phyloP scores from a whole-genome alignment of 2,329 filamentous ascomycete genomes.

The Fusarium vanettenii region DNA sequence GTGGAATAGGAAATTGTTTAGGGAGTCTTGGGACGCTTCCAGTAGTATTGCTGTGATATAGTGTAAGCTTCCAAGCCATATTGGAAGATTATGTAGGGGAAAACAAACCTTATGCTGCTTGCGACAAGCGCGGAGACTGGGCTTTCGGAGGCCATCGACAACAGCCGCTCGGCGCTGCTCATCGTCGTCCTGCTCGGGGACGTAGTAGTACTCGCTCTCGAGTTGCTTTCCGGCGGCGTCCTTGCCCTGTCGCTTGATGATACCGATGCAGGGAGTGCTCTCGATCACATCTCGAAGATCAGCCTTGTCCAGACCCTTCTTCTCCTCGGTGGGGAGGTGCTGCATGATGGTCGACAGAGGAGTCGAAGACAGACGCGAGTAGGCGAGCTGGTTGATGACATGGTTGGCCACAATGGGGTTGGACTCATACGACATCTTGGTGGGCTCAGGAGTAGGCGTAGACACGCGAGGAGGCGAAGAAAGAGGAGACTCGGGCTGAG shows the following conservation, averaged over 20 bases:
- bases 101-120: constrained; percentile 93
- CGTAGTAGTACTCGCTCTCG: constrained; percentile 97
- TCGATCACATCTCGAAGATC: constrained; percentile 80
- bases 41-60: constrained; percentile 72
- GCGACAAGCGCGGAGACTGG: constrained; percentile 86
- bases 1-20: constrained; percentile 45
- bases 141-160: constrained; percentile 87
- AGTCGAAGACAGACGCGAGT: constrained; percentile 90
- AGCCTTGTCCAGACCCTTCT: constrained; percentile 67
- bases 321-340: constrained; percentile 79
- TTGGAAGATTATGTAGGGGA: neutral
- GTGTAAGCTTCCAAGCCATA: constrained; percentile 25
- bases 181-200: constrained; percentile 87
- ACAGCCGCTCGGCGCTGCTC: constrained; percentile 83
- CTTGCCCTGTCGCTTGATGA: constrained; percentile 91
- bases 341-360: constrained; percentile 90
- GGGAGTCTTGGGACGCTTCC: constrained; percentile 73
- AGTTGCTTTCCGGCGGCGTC: constrained; percentile 93
- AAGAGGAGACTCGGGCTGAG: constrained; percentile 39
- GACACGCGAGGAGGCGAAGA: constrained; percentile 40
- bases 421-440: constrained; percentile 47
- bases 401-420: constrained; percentile 77
- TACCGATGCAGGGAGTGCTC: constrained; percentile 81
- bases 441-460: constrained; percentile 34
- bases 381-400: constrained; percentile 94